phyloP scores from a whole-genome alignment of 2,329 filamentous ascomycete species.

The Penicillium sp. region DNA sequence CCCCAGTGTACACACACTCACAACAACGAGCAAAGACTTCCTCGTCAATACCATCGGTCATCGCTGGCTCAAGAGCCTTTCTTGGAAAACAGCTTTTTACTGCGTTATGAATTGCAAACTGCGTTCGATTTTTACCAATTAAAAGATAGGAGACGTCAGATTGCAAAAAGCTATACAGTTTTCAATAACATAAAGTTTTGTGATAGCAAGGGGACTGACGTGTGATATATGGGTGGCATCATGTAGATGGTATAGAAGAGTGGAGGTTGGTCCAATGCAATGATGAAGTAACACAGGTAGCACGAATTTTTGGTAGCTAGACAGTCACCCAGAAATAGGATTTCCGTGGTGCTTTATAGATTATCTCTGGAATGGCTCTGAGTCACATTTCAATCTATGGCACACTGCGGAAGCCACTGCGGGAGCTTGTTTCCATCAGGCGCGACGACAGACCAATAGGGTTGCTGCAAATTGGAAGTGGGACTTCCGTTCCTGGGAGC shows the following conservation, averaged over 20 bases:
- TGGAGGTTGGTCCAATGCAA: too few species aligned
- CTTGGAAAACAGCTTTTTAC: slow-evolving; percentile 11
- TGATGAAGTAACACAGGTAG: not conserved
- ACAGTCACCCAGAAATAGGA: not conserved
- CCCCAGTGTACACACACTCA: slow-evolving; percentile 16
- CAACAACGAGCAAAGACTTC: slow-evolving; percentile 13
- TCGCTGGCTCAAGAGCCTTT: slow-evolving; percentile 8
- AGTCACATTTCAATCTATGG: not conserved
- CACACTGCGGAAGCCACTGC: not conserved
- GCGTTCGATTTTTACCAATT: slow-evolving; percentile 11
- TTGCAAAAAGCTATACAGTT: slow-evolving; percentile 5
- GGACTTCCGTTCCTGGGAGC: too few species aligned
- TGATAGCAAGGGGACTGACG: not conserved
- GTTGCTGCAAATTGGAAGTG: too few species aligned
- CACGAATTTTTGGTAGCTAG: not conserved
- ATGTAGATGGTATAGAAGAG: not conserved
- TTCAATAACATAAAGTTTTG: not conserved
- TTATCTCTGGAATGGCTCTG: too few species aligned
- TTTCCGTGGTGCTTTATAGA: not conserved
- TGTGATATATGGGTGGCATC: not conserved
- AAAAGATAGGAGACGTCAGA: slow-evolving; percentile 8
- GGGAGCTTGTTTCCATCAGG: too few species aligned
- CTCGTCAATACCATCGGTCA: slow-evolving; percentile 10
- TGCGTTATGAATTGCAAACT: slow-evolving; percentile 8
- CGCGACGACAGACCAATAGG: too few species aligned